phyloP scores from a whole-genome alignment of 192 early-diverging fungal species.

The Coemansia sp. region DNA sequence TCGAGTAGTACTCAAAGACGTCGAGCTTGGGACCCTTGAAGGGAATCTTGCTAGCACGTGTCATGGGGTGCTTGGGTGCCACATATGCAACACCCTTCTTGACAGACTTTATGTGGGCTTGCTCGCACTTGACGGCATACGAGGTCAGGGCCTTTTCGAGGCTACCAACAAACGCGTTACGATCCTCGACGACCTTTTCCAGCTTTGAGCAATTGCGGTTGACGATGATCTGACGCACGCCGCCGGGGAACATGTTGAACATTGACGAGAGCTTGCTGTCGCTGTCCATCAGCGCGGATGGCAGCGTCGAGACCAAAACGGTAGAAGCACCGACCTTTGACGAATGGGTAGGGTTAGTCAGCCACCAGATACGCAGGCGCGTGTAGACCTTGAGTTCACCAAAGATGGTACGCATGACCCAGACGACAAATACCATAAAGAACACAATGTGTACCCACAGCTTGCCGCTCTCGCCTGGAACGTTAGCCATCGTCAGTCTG shows the following conservation, averaged over 20 bases:
- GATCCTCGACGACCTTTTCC: constrained; percentile 58
- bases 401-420: constrained; percentile 64
- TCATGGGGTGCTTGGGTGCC: constrained; percentile 59
- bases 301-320: constrained; percentile 76
- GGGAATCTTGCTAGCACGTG: constrained; percentile 55
- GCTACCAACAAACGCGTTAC: constrained; percentile 56
- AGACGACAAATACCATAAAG: constrained; percentile 48
- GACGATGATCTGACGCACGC: constrained; percentile 70
- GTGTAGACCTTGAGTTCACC: constrained; percentile 66
- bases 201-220: constrained; percentile 67
- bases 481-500: constrained; percentile 71
- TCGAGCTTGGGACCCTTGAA: constrained; percentile 69
- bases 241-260: constrained; percentile 72
- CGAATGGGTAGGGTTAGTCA: constrained; percentile 58
- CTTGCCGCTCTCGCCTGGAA: constrained; percentile 49
- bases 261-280: constrained; percentile 55
- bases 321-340: constrained; percentile 65
- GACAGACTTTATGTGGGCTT: constrained; percentile 42
- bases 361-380: constrained; percentile 68
- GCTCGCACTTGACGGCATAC: constrained; percentile 56
- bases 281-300: constrained; percentile 59
- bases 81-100: constrained; percentile 32
- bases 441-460: constrained; percentile 79
- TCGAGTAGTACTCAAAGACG: constrained; percentile 54
- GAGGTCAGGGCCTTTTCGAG: constrained; percentile 63